phyloP scores from a whole-genome alignment of 768 basidiomycete species.

The Leccinum obscurum region DNA sequence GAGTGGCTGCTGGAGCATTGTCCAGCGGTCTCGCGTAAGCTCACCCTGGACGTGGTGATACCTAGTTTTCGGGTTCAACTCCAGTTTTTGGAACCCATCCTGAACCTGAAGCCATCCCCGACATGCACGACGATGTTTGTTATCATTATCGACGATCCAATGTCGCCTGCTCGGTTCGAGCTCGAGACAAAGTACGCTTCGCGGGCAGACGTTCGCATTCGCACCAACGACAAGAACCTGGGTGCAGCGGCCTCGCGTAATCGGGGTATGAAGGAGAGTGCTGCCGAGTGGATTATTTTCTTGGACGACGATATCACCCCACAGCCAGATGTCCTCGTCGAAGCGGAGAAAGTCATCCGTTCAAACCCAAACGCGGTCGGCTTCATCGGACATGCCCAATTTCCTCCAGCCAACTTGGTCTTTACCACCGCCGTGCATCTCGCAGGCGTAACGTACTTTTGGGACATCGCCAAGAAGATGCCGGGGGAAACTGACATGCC shows the following conservation, averaged over 20 bases:
- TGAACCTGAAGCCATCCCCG: slow-evolving; percentile 42
- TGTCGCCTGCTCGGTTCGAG: slow-evolving; percentile 38
- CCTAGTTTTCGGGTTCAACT: slow-evolving; percentile 57
- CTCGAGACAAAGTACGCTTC: slow-evolving; percentile 42
- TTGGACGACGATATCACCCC: slow-evolving; percentile 61
- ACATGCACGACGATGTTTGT: slow-evolving; percentile 55
- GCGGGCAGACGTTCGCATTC: slow-evolving; percentile 54
- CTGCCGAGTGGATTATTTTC: slow-evolving; percentile 59
- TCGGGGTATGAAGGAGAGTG: slow-evolving; percentile 51
- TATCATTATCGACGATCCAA: slow-evolving; percentile 57
- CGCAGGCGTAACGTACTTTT: slow-evolving; percentile 59
- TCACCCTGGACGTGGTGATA: slow-evolving; percentile 56
- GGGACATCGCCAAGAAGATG: slow-evolving; percentile 58
- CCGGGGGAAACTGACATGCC: slow-evolving; percentile 44
- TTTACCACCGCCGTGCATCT: slow-evolving; percentile 57
- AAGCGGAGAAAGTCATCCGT: slow-evolving; percentile 49
- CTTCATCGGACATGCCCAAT: slow-evolving; percentile 52
- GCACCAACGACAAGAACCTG: slow-evolving; percentile 45
- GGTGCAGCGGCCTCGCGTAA: slow-evolving; percentile 59
- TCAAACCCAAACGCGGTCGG: slow-evolving; percentile 48
- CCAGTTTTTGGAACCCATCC: slow-evolving; percentile 42
- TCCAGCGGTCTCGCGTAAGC: slow-evolving; percentile 30
- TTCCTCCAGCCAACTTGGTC: slow-evolving; percentile 47
- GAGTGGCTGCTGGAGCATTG: slow-evolving; percentile 36
- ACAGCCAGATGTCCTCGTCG: slow-evolving; percentile 40